A percentile compares a stretch with the other conserved stretches of the same genome.
phyloP scores from a whole-genome alignment of 2,329 filamentous ascomycete species.

The Helminthosporium solani region DNA sequence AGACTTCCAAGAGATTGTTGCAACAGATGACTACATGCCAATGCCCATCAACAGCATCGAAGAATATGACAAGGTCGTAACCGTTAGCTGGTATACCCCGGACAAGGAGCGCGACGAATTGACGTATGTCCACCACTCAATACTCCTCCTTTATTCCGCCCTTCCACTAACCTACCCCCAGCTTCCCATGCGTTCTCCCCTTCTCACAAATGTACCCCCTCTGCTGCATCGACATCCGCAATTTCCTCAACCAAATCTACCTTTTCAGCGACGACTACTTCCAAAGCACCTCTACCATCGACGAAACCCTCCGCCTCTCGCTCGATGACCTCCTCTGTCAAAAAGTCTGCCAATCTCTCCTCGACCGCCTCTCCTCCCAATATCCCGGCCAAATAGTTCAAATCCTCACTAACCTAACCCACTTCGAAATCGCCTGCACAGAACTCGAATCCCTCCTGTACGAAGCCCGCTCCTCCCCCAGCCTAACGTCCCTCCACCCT shows the following conservation, averaged over 20 bases:
- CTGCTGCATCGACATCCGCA: constrained; percentile 96
- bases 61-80: constrained; percentile 93
- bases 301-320: constrained; percentile 82
- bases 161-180: constrained; percentile 41
- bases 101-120: constrained; percentile 76
- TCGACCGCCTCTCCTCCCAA: constrained; percentile 85
- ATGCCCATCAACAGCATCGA: constrained; percentile 92
- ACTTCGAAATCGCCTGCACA: constrained; percentile 90
- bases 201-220: constrained; percentile 99
- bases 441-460: constrained; percentile 87
- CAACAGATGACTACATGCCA: constrained; percentile 99
- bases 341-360: constrained; percentile 86
- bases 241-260: constrained; percentile 97
- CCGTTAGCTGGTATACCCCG: constrained; percentile 92
- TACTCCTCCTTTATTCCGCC: constrained; percentile 9
- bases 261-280: constrained; percentile 97
- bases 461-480: constrained; percentile 77
- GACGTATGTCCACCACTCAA: constrained; percentile 54
- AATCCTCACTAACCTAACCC: constrained; percentile 94
- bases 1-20: constrained; percentile 86
- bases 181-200: constrained; percentile 91
- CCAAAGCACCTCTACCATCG: constrained; percentile 83
- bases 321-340: constrained; percentile 92
- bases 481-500: constrained; percentile 67
- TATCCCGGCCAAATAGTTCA: constrained; percentile 98